Conservation (phyloP, 1,284 basidiomycete species). For the Ganoderma multipileum region DNA sequence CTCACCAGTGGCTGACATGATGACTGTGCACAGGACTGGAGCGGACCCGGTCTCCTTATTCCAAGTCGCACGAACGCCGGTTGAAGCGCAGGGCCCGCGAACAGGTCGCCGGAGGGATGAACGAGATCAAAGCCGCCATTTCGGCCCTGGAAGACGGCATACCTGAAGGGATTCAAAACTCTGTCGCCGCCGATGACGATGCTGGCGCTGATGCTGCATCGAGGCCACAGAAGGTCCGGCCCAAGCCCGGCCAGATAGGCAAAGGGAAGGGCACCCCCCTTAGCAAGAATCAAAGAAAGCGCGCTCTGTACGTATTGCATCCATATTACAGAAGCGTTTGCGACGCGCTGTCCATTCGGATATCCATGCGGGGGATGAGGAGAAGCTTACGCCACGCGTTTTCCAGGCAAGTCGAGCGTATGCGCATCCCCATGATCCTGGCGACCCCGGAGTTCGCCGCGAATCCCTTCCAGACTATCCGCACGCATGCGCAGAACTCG, state of each 20-base stretch:
- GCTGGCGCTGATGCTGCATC: slow-evolving; percentile 27
- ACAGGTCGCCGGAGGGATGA: slow-evolving; percentile 67
- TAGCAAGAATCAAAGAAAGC: slow-evolving; percentile 70
- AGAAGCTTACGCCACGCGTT: slow-evolving; percentile 18
- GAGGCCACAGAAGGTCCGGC: slow-evolving; percentile 35
- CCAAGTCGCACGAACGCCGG: slow-evolving; percentile 77
- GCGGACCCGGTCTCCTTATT: slow-evolving; percentile 63
- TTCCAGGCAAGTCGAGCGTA: slow-evolving; percentile 67
- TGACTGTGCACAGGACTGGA: slow-evolving; percentile 56
- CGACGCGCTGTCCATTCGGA: neutral
- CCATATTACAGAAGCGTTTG: neutral
- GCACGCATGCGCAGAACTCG: slow-evolving; percentile 82
- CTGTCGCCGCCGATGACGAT: slow-evolving; percentile 30
- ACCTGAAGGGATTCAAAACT: slow-evolving; percentile 30
- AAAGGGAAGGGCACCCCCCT: slow-evolving; percentile 69
- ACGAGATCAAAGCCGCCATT: slow-evolving; percentile 65
- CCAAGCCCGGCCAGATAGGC: slow-evolving; percentile 65
- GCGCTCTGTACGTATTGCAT: slow-evolving; percentile 64
- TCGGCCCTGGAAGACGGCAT: slow-evolving; percentile 53
- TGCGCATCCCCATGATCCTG: slow-evolving; percentile 76
- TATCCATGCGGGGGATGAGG: slow-evolving; percentile 5
- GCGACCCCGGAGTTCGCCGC: slow-evolving; percentile 69
- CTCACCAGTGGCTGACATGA: neutral
- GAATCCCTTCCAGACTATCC: slow-evolving; percentile 82
- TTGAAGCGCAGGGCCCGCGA: slow-evolving; percentile 76